Base-by-base conservation (phyloP, 139 green algal species). In the Chlorella sp. region DNA sequence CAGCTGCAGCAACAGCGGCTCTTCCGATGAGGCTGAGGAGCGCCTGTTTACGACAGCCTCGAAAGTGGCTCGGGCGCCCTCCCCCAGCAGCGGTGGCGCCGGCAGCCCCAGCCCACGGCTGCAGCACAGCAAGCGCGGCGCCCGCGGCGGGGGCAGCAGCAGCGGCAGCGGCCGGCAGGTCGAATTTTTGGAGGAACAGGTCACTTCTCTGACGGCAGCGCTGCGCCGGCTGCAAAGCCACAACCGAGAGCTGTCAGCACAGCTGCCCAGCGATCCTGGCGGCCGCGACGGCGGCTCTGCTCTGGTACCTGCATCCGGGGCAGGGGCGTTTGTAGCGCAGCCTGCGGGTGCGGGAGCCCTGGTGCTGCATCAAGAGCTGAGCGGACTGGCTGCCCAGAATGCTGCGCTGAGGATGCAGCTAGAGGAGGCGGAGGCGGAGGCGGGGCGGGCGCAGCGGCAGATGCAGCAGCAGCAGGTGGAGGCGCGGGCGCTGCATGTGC, bases 391-490 rank as follows among this genome's bases (percentile, higher is more conserved):
- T 1, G 84, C 84, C 21, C 66, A 88, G 84, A 88, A 88, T 48
- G 84, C 68, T 28, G 84, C 37, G 64, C 84, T 88, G 84, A 40
- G 84, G 84, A 68, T 40, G 39, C 84, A 88, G 84, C 66, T 88
- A 37, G 68, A 80, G 11, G 84, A 81, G 26, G 84, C 84, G 26
- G 84, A 88, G 84, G 39, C 30, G 21, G 84, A 88, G 39, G 84
- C 84, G 39, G 84, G 84, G 39, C 84, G 32, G 24, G 66, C 68
- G 68, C 84, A 88, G 39, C 80, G 84, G 84, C 68, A 37, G 34
- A 88, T 88, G 84, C 28, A 88, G 68, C 84, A 76, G 68, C 84
- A 88, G 84, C 84, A 88, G 68, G 84, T 68, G 21, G 84, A 88
- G 84, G 84, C 84, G 28, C 84, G 84, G 0, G 84, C 68, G 39